These are phyloP conservation scores for Penicillium brevicompactum DNA, from an alignment of 2,329 filamentous ascomycete species.

Conservation along the genomic window DNA sequence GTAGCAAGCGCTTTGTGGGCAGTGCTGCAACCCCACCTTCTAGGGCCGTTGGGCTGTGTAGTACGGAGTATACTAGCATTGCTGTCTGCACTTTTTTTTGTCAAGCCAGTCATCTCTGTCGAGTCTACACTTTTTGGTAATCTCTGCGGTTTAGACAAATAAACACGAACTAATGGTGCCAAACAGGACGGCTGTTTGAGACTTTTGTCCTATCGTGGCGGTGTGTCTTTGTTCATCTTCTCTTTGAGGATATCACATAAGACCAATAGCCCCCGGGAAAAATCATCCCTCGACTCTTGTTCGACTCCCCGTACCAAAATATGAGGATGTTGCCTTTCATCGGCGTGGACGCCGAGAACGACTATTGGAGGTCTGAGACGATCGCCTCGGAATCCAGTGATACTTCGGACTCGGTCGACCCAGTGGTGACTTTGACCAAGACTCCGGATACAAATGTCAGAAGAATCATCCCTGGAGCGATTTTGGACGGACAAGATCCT, in stretches of 20 bases:
- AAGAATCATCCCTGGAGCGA: too few species aligned
- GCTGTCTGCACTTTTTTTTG: not conserved
- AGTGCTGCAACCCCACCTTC: constrained; percentile 4
- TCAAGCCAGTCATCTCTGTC: not conserved
- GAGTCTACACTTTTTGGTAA: not conserved
- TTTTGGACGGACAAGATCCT: too few species aligned
- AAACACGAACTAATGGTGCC: not conserved
- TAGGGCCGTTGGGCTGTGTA: not conserved
- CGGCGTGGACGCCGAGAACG: not conserved
- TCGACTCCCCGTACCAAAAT: not conserved
- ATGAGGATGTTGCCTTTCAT: not conserved
- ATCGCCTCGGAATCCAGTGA: too few species aligned
- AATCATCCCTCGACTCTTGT: not conserved
- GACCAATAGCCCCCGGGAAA: not conserved
- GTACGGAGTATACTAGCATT: not conserved
- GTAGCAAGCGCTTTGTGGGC: constrained; percentile 1
- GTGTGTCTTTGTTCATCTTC: constrained; percentile 6
- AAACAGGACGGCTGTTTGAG: not conserved
- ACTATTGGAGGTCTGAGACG: not conserved
- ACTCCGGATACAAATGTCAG: too few species aligned
- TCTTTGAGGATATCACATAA: constrained; percentile 3
- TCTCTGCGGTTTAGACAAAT: not conserved
- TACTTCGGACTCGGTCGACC: too few species aligned
- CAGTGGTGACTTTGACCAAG: too few species aligned
- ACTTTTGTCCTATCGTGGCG: not conserved